These are phyloP conservation scores for Malus sylvestris DNA, from an alignment of 306 rosid species.

Conservation along the genomic window DNA sequence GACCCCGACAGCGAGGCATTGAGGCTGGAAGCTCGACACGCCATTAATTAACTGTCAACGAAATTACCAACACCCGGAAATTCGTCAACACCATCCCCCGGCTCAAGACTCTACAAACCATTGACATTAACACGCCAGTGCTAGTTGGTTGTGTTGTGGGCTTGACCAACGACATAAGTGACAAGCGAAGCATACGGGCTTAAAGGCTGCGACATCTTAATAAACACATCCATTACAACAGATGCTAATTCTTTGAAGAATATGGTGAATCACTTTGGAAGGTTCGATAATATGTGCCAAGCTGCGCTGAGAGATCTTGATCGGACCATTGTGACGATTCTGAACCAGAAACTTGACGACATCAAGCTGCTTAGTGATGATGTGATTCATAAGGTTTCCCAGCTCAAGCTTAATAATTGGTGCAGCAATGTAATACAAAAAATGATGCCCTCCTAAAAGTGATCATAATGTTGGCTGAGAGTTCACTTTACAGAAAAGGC, in stretches of 20 bases:
- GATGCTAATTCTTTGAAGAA: neutral
- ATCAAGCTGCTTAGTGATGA: conserved; percentile 5
- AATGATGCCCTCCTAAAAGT: neutral
- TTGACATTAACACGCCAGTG: neutral
- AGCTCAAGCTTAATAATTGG: neutral
- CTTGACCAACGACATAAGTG: neutral
- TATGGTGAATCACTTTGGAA: neutral
- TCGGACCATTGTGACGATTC: conserved; percentile 3
- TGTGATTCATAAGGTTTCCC: neutral
- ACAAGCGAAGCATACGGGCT: neutral
- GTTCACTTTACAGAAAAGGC: neutral
- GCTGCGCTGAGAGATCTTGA: conserved; percentile 16
- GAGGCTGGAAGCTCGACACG: conserved; percentile 9
- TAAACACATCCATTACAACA: neutral
- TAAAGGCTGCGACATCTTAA: neutral
- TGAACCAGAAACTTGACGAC: conserved; percentile 19
- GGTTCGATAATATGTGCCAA: conserved; percentile 2
- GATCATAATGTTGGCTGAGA: neutral
- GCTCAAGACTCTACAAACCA: neutral
- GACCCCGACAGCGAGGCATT: neutral
- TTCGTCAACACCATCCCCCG: conserved; percentile 1
- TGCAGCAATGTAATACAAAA: neutral
- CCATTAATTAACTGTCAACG: conserved; percentile 6
- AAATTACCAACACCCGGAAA: neutral
- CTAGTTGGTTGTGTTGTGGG: conserved; percentile 12